Conservation (phyloP, 176 grass and related monocot genomes). For the Miscanthus lutarioriparius region DNA sequence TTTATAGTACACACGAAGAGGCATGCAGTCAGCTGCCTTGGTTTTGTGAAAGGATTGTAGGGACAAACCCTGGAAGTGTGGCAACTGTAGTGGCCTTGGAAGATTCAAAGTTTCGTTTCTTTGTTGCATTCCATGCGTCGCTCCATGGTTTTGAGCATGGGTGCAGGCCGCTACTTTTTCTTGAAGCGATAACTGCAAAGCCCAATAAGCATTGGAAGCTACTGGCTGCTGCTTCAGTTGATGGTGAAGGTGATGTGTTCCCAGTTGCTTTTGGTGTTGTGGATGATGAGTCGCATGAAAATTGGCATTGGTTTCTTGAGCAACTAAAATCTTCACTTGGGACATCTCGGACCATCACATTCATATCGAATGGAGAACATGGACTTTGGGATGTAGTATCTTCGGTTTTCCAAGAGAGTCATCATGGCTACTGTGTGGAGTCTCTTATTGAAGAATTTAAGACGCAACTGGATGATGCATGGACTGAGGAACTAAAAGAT, state of each 20-base stretch:
- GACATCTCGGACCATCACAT: constrained; percentile 55
- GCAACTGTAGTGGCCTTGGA: constrained; percentile 69
- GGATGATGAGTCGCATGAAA: constrained; percentile 59
- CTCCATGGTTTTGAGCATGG: constrained; percentile 94
- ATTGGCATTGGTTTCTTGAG: constrained; percentile 92
- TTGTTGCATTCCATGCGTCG: constrained; percentile 81
- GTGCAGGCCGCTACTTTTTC: constrained; percentile 83
- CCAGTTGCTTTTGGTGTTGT: constrained; percentile 91
- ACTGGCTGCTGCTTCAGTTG: constrained; percentile 75
- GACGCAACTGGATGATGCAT: constrained; percentile 61
- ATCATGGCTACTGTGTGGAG: constrained; percentile 72
- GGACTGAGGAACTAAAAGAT: constrained; percentile 77
- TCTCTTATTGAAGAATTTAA: constrained; percentile 87
- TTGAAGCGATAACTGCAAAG: constrained; percentile 77
- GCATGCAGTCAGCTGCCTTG: constrained; percentile 82
- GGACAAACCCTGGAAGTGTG: constrained; percentile 90
- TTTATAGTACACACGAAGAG: constrained; percentile 78
- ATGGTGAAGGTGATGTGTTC: constrained; percentile 72
- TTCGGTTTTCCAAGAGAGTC: constrained; percentile 68
- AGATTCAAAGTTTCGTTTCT: constrained; percentile 82
- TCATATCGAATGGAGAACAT: constrained; percentile 86
- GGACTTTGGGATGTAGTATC: constrained; percentile 69
- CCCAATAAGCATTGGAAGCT: constrained; percentile 80
- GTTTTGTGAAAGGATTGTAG: constrained; percentile 82
- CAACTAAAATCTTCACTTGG: constrained; percentile 78